Conservation (phyloP, 352 stramenopile species). For the Sclerospora graminicola region DNA sequence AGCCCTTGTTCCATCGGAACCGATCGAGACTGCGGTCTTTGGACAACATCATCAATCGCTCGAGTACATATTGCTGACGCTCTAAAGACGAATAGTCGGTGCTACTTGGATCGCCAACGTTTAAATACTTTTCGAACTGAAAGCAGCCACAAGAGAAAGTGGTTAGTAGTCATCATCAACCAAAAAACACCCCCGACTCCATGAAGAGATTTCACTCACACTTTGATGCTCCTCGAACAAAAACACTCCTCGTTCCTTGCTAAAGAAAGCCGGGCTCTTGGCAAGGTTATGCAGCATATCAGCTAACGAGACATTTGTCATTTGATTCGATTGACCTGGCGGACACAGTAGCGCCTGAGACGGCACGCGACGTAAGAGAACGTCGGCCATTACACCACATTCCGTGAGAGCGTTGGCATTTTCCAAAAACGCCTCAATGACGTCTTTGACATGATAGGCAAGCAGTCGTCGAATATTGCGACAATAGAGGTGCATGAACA, state of each 20-base stretch:
- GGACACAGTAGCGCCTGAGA: slow-evolving; percentile 69
- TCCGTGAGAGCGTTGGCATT: slow-evolving; percentile 75
- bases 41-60: slow-evolving; percentile 78
- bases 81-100: slow-evolving; percentile 67
- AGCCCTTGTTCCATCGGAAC: slow-evolving; percentile 77
- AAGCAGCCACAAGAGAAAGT: slow-evolving; percentile 3
- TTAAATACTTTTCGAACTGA: slow-evolving; percentile 84
- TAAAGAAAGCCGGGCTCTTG: slow-evolving; percentile 62
- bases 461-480: slow-evolving; percentile 73
- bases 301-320: slow-evolving; percentile 74
- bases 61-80: slow-evolving; percentile 74
- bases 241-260: slow-evolving; percentile 60
- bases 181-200: neutral
- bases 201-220: slow-evolving; percentile 29
- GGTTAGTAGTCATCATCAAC: neutral
- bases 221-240: slow-evolving; percentile 75
- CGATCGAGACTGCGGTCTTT: slow-evolving; percentile 78
- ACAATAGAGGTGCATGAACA: slow-evolving; percentile 85
- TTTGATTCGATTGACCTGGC: slow-evolving; percentile 56
- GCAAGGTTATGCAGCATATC: slow-evolving; percentile 64
- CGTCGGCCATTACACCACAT: slow-evolving; percentile 67
- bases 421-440: slow-evolving; percentile 71
- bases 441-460: slow-evolving; percentile 76
- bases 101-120: slow-evolving; percentile 61
- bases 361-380: slow-evolving; percentile 58